Percentiles rank a stretch among this genome's conserved stretches.
These are phyloP conservation scores for Leccinum variicolor DNA, from an alignment of 768 basidiomycete genomes.

Conservation along the genomic window DNA sequence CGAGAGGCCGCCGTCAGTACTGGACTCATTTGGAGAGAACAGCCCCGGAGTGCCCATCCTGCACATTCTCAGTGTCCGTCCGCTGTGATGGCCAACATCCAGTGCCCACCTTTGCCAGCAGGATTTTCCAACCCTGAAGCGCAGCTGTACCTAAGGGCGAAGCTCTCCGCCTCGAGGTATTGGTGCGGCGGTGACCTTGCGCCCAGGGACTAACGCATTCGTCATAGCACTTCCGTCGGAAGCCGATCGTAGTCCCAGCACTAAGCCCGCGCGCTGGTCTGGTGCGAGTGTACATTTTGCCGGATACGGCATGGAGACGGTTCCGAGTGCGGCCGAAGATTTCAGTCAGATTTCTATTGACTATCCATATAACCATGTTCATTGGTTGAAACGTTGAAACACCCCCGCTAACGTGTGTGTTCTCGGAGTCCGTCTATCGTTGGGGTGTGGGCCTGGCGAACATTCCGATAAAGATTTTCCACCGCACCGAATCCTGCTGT, in stretches of 20 bases:
- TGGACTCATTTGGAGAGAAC: conserved; percentile 7
- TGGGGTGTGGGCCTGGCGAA: conserved; percentile 18
- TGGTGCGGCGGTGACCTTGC: conserved; percentile 30
- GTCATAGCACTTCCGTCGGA: conserved; percentile 29
- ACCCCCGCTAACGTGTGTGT: conserved; percentile 28
- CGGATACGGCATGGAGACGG: conserved; percentile 16
- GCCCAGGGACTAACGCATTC: conserved; percentile 25
- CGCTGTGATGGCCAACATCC: conserved; percentile 11
- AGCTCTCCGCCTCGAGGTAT: conserved; percentile 31
- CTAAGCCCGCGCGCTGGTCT: conserved; percentile 18
- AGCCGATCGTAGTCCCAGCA: conserved; percentile 18
- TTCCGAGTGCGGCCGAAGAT: conserved; percentile 18
- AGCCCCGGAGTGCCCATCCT: conserved; percentile 8
- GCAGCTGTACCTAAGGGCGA: conserved; percentile 33
- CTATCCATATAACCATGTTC: conserved; percentile 30
- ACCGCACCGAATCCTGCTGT: conserved; percentile 10
- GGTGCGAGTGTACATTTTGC: conserved; percentile 6
- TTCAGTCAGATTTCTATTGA: conserved; percentile 26
- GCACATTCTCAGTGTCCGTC: conserved; percentile 14
- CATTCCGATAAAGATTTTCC: conserved; percentile 22
- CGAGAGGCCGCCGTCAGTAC: conserved; percentile 8
- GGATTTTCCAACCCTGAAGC: conserved; percentile 29
- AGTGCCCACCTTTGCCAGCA: conserved; percentile 11
- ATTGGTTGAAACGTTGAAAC: conserved; percentile 20
- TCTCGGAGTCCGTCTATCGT: conserved; percentile 24